These are phyloP conservation scores for Gentiana dahurica DNA, from an alignment of 257 asterid species.

Conservation along the genomic window DNA sequence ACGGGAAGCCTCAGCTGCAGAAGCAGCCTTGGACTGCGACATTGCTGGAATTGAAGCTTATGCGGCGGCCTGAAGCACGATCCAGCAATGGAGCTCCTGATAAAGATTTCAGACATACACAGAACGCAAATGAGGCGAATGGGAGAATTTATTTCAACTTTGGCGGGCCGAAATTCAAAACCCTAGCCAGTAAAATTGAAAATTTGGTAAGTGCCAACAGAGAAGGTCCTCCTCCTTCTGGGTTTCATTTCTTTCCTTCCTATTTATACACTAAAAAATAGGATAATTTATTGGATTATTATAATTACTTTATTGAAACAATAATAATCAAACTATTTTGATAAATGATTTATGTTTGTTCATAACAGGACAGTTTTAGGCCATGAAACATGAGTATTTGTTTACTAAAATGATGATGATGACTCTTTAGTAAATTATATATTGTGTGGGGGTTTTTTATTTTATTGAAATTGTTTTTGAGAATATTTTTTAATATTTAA, in stretches of 20 bases:
- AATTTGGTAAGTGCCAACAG: neutral
- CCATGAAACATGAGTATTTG: neutral
- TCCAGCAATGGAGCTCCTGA: constrained; percentile 49
- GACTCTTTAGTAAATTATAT: neutral
- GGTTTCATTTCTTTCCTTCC: neutral
- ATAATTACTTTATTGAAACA: too few relatives aligned
- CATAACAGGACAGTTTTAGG: neutral
- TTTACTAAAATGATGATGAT: neutral
- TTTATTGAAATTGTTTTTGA: neutral
- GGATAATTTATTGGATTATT: too few relatives aligned
- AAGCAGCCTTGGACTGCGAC: constrained; percentile 45
- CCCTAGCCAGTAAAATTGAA: constrained; percentile 29
- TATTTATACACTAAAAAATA: too few relatives aligned
- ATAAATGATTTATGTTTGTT: neutral
- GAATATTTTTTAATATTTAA: neutral
- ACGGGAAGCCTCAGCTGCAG: constrained; percentile 24
- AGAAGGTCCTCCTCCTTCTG: neutral
- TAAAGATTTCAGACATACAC: constrained; percentile 47
- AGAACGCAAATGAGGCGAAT: constrained; percentile 2
- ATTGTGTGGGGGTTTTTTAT: neutral
- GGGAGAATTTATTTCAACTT: constrained; percentile 11
- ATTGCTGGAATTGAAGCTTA: constrained; percentile 49
- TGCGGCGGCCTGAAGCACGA: constrained; percentile 31
- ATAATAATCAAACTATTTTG: too few relatives aligned
- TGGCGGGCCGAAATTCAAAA: constrained; percentile 33